Evolutionary conservation across 371 early-diverging fungal species (phyloP), one percentile per base, ranked within the genome.

Genomic region (Rhizopus arrhizus): DNA sequence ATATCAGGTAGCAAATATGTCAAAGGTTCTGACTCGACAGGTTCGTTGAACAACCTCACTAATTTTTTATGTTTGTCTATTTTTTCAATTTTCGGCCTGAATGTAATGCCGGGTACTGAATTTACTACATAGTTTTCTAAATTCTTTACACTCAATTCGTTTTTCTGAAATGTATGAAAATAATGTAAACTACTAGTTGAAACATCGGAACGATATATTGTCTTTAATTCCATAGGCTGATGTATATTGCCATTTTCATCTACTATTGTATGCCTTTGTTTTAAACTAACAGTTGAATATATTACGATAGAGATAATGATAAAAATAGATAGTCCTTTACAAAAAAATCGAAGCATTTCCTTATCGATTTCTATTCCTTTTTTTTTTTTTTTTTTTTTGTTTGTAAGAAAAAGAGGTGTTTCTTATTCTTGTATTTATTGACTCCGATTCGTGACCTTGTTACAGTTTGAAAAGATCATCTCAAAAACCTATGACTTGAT

Each of bases 1-100:
- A 86, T 75, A 72, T 95, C 85, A 8, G 97, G 96, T 29, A 89
- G 58, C 0, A 66, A 13, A n/a, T 53, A 69, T 3, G 54, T 38
- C 34, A 68, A 41, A 43, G 68, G n/a, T 47, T 71, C 68, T 59
- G 65, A 42, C 34, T 61, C 29, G 47, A 49, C 50, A 5, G 58
- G 56, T 34, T 22, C 15, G 15, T 48, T 28, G 29, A 48, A 48
- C 8, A 48, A 28, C 12, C 48, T 22, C 40, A 42, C 22, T 49
- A 48, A 12, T 5, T 48, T 29, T 48, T 4, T 43, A 40, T 52
- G 58, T 12, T 31, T 32, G 8, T 13, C 35, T 16, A 28, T 15
- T 6, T 48, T 10, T 15, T 22, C 22, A 35, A 2, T n/a, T 5
- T 13, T n/a, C 43, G 43, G 43, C 12, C 47, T 45, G 50, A 15